These are phyloP conservation scores for Alternaria dauci DNA, from an alignment of 2,329 filamentous ascomycete genomes.

Conservation along the genomic window DNA sequence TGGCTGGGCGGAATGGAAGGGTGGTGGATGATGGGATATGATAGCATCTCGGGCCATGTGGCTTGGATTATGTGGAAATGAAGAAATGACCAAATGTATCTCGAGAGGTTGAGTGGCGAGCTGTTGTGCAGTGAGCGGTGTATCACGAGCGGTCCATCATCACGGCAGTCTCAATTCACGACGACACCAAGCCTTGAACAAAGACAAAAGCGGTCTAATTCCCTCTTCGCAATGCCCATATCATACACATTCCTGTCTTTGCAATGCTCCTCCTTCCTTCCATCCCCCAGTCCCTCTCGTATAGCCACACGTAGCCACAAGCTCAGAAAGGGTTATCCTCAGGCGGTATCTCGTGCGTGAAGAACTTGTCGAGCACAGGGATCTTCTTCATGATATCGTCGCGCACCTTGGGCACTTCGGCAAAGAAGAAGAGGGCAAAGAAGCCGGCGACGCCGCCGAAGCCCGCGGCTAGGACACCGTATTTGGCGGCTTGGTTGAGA, in stretches of 20 bases:
- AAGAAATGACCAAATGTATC: conserved; percentile 30
- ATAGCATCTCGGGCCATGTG: conserved; percentile 23
- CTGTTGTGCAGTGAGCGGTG: background rate
- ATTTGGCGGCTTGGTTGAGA: conserved; percentile 51
- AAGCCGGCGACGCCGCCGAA: conserved; percentile 67
- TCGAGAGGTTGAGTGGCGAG: background rate
- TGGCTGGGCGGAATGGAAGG: background rate
- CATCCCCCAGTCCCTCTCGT: too few relatives aligned
- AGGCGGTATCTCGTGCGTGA: conserved; percentile 64
- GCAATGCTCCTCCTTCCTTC: background rate
- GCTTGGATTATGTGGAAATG: conserved; percentile 37
- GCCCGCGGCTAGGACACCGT: conserved; percentile 57
- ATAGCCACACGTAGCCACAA: background rate
- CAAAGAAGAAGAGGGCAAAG: conserved; percentile 71
- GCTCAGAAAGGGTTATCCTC: conserved; percentile 69
- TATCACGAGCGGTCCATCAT: background rate
- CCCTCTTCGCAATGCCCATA: background rate
- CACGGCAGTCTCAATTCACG: too few relatives aligned
- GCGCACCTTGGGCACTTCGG: conserved; percentile 68
- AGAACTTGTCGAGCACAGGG: conserved; percentile 66
- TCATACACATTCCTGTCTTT: conserved; percentile 15
- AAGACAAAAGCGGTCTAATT: conserved; percentile 7
- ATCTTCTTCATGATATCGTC: conserved; percentile 69
- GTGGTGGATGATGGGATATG: conserved; percentile 5
- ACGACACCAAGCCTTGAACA: background rate